phyloP scores from a whole-genome alignment of 108 stramenopile species.

The Cyclotella atomus region DNA sequence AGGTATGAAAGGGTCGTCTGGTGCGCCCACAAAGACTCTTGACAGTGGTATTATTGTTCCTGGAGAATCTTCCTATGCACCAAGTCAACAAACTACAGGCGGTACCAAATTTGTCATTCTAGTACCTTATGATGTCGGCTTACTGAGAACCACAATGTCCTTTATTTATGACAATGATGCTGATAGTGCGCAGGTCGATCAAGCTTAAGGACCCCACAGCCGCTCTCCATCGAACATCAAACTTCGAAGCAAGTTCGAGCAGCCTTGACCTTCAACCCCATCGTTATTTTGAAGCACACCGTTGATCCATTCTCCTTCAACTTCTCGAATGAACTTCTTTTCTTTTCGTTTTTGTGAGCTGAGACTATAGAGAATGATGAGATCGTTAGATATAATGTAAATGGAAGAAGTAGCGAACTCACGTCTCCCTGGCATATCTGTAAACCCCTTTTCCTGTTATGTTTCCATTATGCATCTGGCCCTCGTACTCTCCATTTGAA shows the following conservation, averaged over 20 bases:
- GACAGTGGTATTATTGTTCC: constrained; percentile 14
- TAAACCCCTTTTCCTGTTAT: constrained; percentile 36
- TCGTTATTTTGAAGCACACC: constrained; percentile 18
- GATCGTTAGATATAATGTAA: neutral
- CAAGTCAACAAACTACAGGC: neutral
- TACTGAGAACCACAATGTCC: neutral
- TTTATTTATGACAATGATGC: neutral
- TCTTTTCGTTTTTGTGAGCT: neutral
- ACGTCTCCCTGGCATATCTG: neutral
- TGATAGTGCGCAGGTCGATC: neutral
- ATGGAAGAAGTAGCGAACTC: neutral
- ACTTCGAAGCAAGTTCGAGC: constrained; percentile 7
- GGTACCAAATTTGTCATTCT: neutral
- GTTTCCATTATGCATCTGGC: constrained; percentile 28
- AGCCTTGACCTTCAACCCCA: neutral
- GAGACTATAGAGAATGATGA: neutral
- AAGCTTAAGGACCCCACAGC: constrained; percentile 13
- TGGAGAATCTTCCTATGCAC: neutral
- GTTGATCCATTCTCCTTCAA: constrained; percentile 8
- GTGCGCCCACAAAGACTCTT: neutral
- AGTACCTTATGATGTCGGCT: neutral
- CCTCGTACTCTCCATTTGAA: constrained; percentile 26
- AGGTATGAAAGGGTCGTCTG: neutral
- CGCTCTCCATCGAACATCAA: constrained; percentile 25
- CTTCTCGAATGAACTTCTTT: neutral